A percentile compares a stretch with the other conserved stretches of the same genome.
These are phyloP conservation scores for Tetragonia tetragonoides DNA, from an alignment of 148 eudicot genomes.

Conservation along the genomic window DNA sequence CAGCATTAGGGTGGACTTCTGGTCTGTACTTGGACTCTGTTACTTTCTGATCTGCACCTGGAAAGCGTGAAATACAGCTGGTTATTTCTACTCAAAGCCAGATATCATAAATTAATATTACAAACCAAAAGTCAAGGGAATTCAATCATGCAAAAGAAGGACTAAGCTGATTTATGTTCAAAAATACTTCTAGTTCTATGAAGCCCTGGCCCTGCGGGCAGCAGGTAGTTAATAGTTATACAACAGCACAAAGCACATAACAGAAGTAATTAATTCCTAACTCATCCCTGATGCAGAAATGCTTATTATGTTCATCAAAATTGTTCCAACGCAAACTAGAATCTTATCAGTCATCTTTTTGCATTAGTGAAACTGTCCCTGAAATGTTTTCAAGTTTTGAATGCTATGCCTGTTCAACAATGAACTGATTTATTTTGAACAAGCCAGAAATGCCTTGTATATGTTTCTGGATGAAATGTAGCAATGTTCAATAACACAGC, in stretches of 20 bases:
- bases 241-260: background rate
- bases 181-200: background rate
- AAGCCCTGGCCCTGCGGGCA: background rate
- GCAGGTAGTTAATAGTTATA: background rate
- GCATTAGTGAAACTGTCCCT: too few relatives aligned
- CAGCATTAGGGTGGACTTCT: background rate
- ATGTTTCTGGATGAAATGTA: background rate
- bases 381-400: too few relatives aligned
- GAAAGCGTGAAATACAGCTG: background rate
- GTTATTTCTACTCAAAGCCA: background rate
- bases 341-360: too few relatives aligned
- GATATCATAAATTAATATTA: background rate
- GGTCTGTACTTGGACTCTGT: background rate
- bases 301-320: too few relatives aligned
- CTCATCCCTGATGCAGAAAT: too few relatives aligned
- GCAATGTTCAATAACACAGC: background rate
- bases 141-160: background rate
- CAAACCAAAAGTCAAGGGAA: background rate
- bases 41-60: constrained; percentile 24
- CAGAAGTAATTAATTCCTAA: too few relatives aligned
- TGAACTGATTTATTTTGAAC: too few relatives aligned
- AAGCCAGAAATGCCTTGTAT: background rate
- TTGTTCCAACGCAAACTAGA: too few relatives aligned
- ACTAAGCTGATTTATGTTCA: background rate
- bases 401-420: too few relatives aligned